Conservation (phyloP, 306 rosid genomes). For the Malus fusca region DNA sequence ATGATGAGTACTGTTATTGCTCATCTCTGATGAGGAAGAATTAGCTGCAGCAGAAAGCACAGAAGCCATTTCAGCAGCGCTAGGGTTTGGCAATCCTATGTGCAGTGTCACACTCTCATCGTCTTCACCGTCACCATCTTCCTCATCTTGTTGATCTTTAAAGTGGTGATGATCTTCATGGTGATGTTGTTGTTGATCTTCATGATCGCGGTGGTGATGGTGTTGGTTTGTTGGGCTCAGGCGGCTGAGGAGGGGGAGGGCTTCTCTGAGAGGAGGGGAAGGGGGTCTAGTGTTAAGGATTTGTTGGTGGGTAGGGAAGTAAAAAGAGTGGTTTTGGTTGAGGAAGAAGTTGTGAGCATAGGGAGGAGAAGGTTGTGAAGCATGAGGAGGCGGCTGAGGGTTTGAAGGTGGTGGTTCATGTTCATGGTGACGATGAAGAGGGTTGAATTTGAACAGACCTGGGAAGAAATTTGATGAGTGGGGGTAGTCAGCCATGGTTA, state of each 20-base stretch:
- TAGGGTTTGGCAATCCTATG: conserved; percentile 96
- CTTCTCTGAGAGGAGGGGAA: conserved; percentile 79
- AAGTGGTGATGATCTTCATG: not conserved
- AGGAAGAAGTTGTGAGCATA: conserved; percentile 17
- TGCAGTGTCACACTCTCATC: conserved; percentile 62
- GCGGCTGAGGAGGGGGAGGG: conserved; percentile 59
- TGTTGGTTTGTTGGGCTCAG: conserved; percentile 37
- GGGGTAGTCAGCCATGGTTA: conserved; percentile 36
- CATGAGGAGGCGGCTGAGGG: not conserved
- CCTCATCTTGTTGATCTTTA: conserved; percentile 16
- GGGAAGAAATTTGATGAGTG: conserved; percentile 39
- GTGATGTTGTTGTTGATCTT: not conserved
- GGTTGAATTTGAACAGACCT: conserved; percentile 35
- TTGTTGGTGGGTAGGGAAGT: conserved; percentile 5
- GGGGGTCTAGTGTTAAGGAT: conserved; percentile 30
- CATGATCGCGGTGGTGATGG: not conserved
- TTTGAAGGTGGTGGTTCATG: conserved; percentile 12
- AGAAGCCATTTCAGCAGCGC: conserved; percentile 82
- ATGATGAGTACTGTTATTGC: conserved; percentile 1
- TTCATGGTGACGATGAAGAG: conserved; percentile 20
- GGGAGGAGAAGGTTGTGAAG: not conserved
- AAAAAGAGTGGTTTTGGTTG: conserved; percentile 6
- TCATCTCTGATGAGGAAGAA: conserved; percentile 38
- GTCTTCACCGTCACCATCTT: conserved; percentile 5
- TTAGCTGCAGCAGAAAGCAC: conserved; percentile 39